Percentiles rank a stretch among this genome's conserved stretches.
These are phyloP conservation scores for Microstroma glucosiphilum DNA, from an alignment of 1,284 basidiomycete genomes.

Conservation along the genomic window DNA sequence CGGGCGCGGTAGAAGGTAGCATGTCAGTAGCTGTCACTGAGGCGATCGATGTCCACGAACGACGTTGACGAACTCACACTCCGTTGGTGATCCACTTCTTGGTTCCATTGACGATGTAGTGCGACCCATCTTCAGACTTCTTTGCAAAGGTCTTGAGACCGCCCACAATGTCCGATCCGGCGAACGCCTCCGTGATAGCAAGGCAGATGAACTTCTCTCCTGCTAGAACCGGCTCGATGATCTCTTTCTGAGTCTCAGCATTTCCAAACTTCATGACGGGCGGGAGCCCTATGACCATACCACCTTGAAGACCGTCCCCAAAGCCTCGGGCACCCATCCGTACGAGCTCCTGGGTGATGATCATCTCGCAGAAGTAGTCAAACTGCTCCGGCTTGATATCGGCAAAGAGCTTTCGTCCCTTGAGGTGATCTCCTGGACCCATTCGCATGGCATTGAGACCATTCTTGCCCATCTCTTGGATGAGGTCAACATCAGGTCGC, in stretches of 20 bases:
- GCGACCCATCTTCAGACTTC: constrained; percentile 71
- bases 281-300: constrained; percentile 52
- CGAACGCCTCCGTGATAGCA: constrained; percentile 83
- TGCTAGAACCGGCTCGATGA: constrained; percentile 72
- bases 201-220: constrained; percentile 76
- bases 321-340: constrained; percentile 65
- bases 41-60: too few species aligned
- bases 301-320: constrained; percentile 51
- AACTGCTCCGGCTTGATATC: constrained; percentile 83
- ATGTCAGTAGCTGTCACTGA: too few species aligned
- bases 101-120: constrained; percentile 52
- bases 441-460: constrained; percentile 78
- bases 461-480: constrained; percentile 48
- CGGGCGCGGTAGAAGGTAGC: not conserved
- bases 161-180: constrained; percentile 72
- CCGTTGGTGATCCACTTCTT: constrained; percentile 86
- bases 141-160: constrained; percentile 65
- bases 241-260: constrained; percentile 66
- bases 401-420: constrained; percentile 72
- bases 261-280: constrained; percentile 71
- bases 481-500: constrained; percentile 46
- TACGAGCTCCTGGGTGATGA: constrained; percentile 73
- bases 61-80: constrained; percentile 21
- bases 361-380: constrained; percentile 76
- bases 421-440: constrained; percentile 69